Evolutionary conservation across 176 grass and related monocot genomes (phyloP), one percentile per base, ranked within the genome.

Genomic region (Eleusine coracana): DNA sequence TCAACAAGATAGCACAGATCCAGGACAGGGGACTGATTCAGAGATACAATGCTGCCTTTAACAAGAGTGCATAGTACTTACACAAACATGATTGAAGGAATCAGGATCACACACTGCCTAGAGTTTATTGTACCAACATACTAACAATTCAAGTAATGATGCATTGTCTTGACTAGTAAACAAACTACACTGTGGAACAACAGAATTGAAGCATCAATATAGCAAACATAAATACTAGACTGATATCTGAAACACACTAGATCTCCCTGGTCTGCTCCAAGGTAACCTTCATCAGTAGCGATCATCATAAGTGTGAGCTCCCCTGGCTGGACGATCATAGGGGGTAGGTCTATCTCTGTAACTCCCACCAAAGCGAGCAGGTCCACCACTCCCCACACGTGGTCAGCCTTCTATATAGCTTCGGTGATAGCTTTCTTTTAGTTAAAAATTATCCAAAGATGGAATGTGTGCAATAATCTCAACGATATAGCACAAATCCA

Each of bases 291-390:
- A 94, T 90, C 83, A 99, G 80, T 94, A 96, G 84, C 89, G 91
- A 61, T 90, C 93, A 64, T 92, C 90, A 78, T 85, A 92, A 48
- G 87, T 64, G 63, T 91, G 90, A 56, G 85, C 85, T 66, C 76
- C 96, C 77, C 92, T 77, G 73, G 25, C 85, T n/a, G 92, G 85
- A 14, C 89, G 91, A 62, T 95, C 96, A 92, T 98, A 98, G 5
- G 96, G 93, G 13, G 80, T 83, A 80, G 90, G 80, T 31, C 86
- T 89, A 60, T 79, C 90, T 70, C 91, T 72, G 85, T 91, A 93
- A 70, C 76, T 83, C 23, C 80, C 88, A 66, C 88, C 88, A 80
- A 88, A 66, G 61, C 86, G 92, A 76, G 87, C 84, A 76, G 89
- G 84, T 29, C 86, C 93, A 75, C 80, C 88, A n/a, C 87, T 80